Evolutionary conservation across 148 eudicot genomes (phyloP), one percentile per base, ranked within the genome.

Genomic region (Rheum nobile): DNA sequence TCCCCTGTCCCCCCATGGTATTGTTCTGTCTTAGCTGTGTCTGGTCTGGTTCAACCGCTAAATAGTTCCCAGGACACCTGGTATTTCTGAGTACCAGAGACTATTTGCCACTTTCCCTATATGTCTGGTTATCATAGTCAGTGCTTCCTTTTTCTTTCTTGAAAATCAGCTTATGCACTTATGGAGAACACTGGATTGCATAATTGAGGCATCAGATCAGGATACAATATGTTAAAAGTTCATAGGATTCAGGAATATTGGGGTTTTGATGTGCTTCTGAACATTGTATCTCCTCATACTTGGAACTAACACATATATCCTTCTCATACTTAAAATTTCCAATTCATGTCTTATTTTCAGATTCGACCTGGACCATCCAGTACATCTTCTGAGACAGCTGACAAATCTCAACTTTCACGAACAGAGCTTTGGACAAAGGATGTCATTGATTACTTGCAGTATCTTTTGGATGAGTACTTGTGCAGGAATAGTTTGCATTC

Each of bases 401-500:
- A 94, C 74, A 86, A 84, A 84, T 83, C 76, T 77, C 90, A 87
- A 63, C 37, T 87, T 65, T 80, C 97, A 8, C 97, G 98, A 42
- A 79, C 93, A 44, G 97, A 91, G 80, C 95, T 84, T 75, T 94
- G 98, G 97, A 91, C 98, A 26, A 94, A 86, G 77, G 98, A 94
- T 82, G 65, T 91, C 73, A 85, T 83, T 54, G 98, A 91, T 50
- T 94, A 94, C 83, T 82, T 94, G 85, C 96, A 94, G 77, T 41
- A 69, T 74, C 88, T 92, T 71, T 75, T 92, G 74, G 92, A 88
- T 77, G 95, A 92, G 72, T 79, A 80, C 39, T 80, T 84, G 31
- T 75, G 84, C 21, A 86, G 70, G 79, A 82, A 76, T 74, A 85
- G 71, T 73, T 67, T 84, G 79, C 87, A 83, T 72, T 80, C 86